phyloP scores from a whole-genome alignment of 2,329 filamentous ascomycete species.

The Arthroderma sp. region DNA sequence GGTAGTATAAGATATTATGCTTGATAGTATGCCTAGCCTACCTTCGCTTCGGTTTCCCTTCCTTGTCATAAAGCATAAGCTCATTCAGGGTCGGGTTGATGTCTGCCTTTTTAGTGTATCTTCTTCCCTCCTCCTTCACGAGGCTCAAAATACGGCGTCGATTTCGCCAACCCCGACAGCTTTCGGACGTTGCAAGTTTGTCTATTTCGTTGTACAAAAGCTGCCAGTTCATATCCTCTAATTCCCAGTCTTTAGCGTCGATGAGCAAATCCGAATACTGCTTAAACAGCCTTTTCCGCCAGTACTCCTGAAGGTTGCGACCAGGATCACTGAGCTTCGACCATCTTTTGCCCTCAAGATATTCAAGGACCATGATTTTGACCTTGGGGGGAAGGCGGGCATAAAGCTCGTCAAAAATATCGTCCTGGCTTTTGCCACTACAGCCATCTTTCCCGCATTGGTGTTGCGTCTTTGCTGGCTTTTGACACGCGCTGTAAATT shows the following conservation, averaged over 20 bases:
- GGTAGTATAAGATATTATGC: too few relatives aligned
- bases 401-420: not conserved
- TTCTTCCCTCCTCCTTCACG: not conserved
- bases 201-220: not conserved
- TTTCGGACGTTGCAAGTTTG: not conserved
- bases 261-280: not conserved
- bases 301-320: slow-evolving; percentile 1
- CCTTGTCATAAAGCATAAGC: slow-evolving; percentile 1
- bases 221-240: not conserved
- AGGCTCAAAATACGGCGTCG: not conserved
- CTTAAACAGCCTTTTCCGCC: not conserved
- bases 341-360: not conserved
- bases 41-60: not conserved
- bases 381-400: not conserved
- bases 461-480: not conserved
- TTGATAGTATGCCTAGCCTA: too few relatives aligned
- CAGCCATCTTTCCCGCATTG: not conserved
- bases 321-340: not conserved
- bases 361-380: slow-evolving; percentile 1
- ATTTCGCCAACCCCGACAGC: not conserved
- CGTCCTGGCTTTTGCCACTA: too few relatives aligned
- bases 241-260: not conserved
- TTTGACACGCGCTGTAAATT: not conserved
- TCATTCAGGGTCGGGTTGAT: slow-evolving; percentile 7
- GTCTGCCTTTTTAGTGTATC: slow-evolving; percentile 5